These are phyloP conservation scores for Coemansia sp. DNA, from an alignment of 192 early-diverging fungal genomes.

Conservation along the genomic window DNA sequence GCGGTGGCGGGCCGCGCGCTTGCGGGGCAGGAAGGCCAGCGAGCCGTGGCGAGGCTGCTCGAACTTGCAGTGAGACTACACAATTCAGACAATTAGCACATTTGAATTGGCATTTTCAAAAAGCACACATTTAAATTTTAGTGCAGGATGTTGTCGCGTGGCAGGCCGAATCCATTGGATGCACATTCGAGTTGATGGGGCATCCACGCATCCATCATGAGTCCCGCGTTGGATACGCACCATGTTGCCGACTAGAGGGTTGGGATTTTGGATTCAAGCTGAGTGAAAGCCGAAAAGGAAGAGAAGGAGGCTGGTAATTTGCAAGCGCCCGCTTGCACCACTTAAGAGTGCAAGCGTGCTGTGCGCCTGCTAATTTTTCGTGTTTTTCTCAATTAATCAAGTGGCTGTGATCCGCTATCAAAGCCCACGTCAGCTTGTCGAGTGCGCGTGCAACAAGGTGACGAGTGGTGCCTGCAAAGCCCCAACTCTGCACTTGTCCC, in stretches of 20 bases:
- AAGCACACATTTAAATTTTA: not conserved
- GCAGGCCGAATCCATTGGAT: no score
- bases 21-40: conserved; percentile 62
- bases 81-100: not conserved
- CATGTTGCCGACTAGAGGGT: conserved; percentile 15
- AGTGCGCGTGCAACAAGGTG: no score
- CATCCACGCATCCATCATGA: conserved; percentile 5
- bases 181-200: not conserved
- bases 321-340: no score
- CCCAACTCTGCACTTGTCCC: no score
- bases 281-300: not conserved
- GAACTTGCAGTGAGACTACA: conserved; percentile 89
- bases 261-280: not conserved
- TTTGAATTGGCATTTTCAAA: conserved; percentile 4
- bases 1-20: conserved; percentile 88
- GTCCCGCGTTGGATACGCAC: conserved; percentile 19
- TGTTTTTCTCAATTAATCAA: not conserved
- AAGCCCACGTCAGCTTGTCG: no score
- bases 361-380: not conserved
- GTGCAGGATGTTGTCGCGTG: no score
- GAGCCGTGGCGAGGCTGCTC: conserved; percentile 94
- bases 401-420: no score
- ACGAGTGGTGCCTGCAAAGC: no score
- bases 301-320: no score
- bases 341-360: not conserved